A percentile compares a stretch with the other conserved stretches of the same genome.
phyloP scores from a whole-genome alignment of 164 flowering plant genomes.

The Magnolia changhungtana region DNA sequence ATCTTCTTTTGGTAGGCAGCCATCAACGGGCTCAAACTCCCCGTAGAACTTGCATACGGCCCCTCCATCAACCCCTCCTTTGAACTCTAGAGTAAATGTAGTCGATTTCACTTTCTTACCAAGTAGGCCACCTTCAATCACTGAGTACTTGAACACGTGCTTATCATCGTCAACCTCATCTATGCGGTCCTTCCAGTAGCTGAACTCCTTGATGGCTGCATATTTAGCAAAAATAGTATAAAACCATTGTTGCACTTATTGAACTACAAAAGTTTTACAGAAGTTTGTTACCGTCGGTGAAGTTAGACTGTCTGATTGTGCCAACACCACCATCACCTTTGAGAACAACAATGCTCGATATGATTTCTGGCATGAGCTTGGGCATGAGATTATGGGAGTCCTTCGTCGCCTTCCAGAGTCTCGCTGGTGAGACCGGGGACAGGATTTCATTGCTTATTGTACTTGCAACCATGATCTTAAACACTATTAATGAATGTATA shows the following conservation, averaged over 20 bases:
- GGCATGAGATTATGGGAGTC: conserved; percentile 19
- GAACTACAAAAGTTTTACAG: background rate
- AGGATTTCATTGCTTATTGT: conserved; percentile 1
- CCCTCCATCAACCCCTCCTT: background rate
- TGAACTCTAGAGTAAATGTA: background rate
- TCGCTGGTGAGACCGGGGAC: background rate
- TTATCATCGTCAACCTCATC: background rate
- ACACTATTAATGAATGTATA: background rate
- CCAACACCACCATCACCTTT: conserved; percentile 16
- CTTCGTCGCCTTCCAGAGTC: conserved; percentile 18
- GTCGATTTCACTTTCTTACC: conserved; percentile 4
- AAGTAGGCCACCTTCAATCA: conserved; percentile 4
- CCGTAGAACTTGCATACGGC: background rate
- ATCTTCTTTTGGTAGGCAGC: background rate
- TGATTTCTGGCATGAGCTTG: conserved; percentile 17
- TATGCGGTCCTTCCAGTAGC: background rate
- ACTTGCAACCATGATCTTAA: conserved; percentile 5
- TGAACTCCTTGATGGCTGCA: conserved; percentile 3
- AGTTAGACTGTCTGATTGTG: conserved; percentile 4
- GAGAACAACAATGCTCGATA: conserved; percentile 15
- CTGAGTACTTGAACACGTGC: background rate
- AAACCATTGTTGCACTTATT: background rate
- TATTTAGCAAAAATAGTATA: background rate
- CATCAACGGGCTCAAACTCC: background rate
- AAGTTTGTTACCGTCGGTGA: conserved; percentile 4